These are phyloP conservation scores for Zarea fungicola DNA, from an alignment of 2,329 filamentous ascomycete genomes.

Conservation along the genomic window DNA sequence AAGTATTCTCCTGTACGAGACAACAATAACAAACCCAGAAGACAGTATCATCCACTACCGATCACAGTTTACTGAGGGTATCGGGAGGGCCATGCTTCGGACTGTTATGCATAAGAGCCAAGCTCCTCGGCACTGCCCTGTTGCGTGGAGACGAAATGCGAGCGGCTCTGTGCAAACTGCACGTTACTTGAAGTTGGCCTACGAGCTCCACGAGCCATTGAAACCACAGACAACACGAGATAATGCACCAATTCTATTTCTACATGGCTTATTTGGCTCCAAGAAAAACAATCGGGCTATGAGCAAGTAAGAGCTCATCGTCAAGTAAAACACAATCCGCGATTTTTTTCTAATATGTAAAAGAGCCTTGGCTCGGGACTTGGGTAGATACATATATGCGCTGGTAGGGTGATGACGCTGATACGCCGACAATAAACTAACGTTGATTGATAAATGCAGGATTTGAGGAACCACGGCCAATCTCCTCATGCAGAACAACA, in stretches of 20 bases:
- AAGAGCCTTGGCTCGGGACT: conserved; percentile 74
- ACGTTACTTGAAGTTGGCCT: conserved; percentile 42
- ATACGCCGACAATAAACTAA: background rate
- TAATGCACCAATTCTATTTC: conserved; percentile 68
- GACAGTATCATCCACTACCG: too few species aligned
- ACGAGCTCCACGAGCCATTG: conserved; percentile 60
- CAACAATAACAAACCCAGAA: too few species aligned
- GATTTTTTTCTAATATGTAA: conserved; percentile 14
- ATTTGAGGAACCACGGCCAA: conserved; percentile 89
- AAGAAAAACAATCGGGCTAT: conserved; percentile 94
- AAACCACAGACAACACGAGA: conserved; percentile 34
- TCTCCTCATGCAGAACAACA: conserved; percentile 73
- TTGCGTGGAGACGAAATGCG: background rate
- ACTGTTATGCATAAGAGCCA: too few species aligned
- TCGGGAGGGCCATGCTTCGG: too few species aligned
- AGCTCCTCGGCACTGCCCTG: too few species aligned
- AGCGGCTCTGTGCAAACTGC: background rate
- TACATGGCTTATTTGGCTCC: conserved; percentile 91
- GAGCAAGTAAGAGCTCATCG: conserved; percentile 66
- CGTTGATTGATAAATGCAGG: conserved; percentile 43
- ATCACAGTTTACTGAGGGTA: too few species aligned
- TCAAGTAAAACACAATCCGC: conserved; percentile 4
- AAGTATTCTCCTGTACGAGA: too few species aligned
- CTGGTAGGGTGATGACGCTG: conserved; percentile 53
- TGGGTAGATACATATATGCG: conserved; percentile 76